Conservation (phyloP, 2,329 filamentous ascomycete genomes). For the Beauveria asiatica region DNA sequence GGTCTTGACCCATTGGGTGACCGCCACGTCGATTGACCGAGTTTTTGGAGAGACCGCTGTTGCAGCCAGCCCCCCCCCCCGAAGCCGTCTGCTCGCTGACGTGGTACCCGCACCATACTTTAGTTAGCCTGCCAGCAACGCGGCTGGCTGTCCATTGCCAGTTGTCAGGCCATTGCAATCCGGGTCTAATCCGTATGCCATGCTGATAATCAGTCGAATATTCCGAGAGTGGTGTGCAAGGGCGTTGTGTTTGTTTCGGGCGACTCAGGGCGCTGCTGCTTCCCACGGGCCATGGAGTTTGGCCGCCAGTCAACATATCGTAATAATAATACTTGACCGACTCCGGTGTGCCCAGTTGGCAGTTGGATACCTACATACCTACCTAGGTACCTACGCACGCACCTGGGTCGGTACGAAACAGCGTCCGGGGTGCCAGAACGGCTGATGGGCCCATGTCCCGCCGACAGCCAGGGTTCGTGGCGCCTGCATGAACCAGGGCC, state of each 20-base stretch:
- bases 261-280: neutral
- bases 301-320: neutral
- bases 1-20: slow-evolving; percentile 9
- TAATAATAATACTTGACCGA: neutral
- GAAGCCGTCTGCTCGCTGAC: neutral
- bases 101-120: neutral
- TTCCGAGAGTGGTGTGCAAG: neutral
- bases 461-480: slow-evolving; percentile 10
- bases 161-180: neutral
- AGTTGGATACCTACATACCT: no score
- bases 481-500: slow-evolving; percentile 11
- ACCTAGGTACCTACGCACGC: no score
- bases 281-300: neutral
- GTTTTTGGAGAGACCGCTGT: slow-evolving; percentile 7
- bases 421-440: slow-evolving; percentile 8
- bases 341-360: neutral
- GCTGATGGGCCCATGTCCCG: slow-evolving; percentile 5
- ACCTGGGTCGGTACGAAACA: neutral
- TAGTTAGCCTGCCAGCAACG: neutral
- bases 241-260: neutral
- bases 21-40: slow-evolving; percentile 13
- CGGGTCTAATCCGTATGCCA: neutral
- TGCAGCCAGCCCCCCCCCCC: neutral
- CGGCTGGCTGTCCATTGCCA: neutral
- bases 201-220: neutral